Percentiles rank a stretch among this genome's conserved stretches.
phyloP scores from a whole-genome alignment of 2,329 filamentous ascomycete genomes.

The Microsporum ferrugineum region DNA sequence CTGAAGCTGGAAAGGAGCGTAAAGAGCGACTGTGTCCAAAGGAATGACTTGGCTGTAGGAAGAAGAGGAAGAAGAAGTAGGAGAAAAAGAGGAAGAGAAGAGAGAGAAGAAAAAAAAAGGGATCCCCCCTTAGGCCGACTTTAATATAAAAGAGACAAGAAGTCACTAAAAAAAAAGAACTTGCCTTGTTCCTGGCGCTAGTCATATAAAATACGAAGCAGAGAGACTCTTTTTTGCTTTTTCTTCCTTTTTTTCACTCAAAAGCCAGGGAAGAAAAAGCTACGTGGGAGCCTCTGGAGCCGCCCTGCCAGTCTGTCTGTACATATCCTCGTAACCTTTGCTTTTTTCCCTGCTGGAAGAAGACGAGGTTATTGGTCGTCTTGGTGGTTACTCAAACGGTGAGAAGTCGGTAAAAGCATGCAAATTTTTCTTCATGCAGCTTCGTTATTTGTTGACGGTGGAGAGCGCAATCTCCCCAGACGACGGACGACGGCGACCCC shows the following conservation, averaged over 20 bases:
- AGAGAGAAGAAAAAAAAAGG: not conserved
- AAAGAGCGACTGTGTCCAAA: conserved; percentile 6
- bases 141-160: not conserved
- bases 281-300: conserved; percentile 1
- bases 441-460: not conserved
- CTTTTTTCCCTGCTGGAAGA: not conserved
- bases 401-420: too few species aligned
- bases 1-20: conserved; percentile 3
- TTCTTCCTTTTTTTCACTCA: not conserved
- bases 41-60: conserved; percentile 5
- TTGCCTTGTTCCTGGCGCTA: not conserved
- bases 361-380: not conserved
- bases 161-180: not conserved
- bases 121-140: not conserved
- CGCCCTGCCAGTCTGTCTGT: not conserved
- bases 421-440: not conserved
- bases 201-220: not conserved
- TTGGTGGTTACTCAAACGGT: not conserved
- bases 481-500: not conserved
- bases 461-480: not conserved
- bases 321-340: not conserved
- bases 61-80: conserved; percentile 12
- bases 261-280: not conserved
- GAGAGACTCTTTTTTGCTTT: not conserved
- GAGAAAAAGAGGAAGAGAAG: not conserved